phyloP scores from a whole-genome alignment of 83 land plant species.

The Isoetes engelmannii region DNA sequence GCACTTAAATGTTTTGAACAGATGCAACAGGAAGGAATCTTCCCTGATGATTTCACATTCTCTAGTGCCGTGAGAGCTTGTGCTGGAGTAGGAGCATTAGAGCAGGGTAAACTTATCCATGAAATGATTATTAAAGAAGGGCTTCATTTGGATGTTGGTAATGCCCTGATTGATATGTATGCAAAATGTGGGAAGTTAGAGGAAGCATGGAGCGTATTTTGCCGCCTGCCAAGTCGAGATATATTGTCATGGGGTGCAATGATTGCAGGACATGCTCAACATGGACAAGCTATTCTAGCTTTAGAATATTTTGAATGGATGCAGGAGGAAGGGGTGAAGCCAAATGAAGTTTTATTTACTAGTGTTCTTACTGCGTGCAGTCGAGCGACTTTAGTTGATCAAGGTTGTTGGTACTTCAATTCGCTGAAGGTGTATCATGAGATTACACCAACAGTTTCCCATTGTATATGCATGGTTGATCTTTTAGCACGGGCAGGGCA shows the following conservation, averaged over 20 bases:
- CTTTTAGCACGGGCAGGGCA: constrained; percentile 44
- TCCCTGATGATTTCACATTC: constrained; percentile 23
- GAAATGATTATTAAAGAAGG: constrained; percentile 23
- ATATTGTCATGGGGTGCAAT: too few relatives aligned
- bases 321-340: constrained; percentile 29
- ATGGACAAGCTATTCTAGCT: too few relatives aligned
- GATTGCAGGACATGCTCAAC: too few relatives aligned
- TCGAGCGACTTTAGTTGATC: not conserved
- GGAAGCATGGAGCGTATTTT: too few relatives aligned
- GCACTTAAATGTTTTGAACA: constrained; percentile 19
- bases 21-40: constrained; percentile 27
- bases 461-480: constrained; percentile 53
- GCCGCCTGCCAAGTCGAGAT: too few relatives aligned
- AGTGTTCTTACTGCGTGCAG: constrained; percentile 35
- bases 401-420: constrained; percentile 24
- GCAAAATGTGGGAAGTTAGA: too few relatives aligned
- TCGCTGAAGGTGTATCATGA: constrained; percentile 33
- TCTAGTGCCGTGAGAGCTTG: constrained; percentile 40
- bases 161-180: too few relatives aligned
- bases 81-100: constrained; percentile 21
- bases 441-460: constrained; percentile 36
- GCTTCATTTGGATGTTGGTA: constrained; percentile 15
- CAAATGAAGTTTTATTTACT: constrained; percentile 41
- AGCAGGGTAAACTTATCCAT: constrained; percentile 41
- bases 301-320: constrained; percentile 35